Conservation (phyloP, 2,329 filamentous ascomycete species). For the Aspergillus neotritici region DNA sequence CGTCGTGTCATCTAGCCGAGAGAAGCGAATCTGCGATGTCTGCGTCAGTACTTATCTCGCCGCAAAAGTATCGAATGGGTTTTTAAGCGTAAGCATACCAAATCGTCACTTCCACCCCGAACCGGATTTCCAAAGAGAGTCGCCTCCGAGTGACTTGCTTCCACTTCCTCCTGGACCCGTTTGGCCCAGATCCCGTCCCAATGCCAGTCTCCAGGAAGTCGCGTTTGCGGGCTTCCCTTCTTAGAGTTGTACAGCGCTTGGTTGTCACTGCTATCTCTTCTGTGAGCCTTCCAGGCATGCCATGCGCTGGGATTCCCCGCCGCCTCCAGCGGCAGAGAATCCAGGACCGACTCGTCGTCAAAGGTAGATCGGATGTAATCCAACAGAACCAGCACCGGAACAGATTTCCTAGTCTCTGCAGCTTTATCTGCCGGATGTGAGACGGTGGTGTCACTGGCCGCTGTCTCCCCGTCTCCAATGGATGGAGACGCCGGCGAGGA, state of each 20-base stretch:
- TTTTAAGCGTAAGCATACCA: constrained; percentile 46
- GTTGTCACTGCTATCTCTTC: constrained; percentile 35
- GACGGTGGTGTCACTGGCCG: constrained; percentile 2
- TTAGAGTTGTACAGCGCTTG: constrained; percentile 25
- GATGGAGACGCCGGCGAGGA: constrained; percentile 4
- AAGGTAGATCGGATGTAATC: constrained; percentile 79
- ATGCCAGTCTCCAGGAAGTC: constrained; percentile 81
- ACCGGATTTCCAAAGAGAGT: constrained; percentile 66
- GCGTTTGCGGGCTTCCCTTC: constrained; percentile 42
- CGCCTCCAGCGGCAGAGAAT: constrained; percentile 71
- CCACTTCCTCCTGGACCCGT: constrained; percentile 72
- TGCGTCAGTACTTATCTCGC: constrained; percentile 7
- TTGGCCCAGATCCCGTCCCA: constrained; percentile 98
- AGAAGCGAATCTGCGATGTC: constrained; percentile 35
- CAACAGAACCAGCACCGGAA: constrained; percentile 63
- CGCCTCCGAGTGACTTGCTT: constrained; percentile 69
- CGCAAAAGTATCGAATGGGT: background rate
- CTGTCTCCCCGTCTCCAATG: constrained; percentile 4
- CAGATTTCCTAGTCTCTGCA: constrained; percentile 31
- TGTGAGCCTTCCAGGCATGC: constrained; percentile 83
- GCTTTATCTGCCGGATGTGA: constrained; percentile 14
- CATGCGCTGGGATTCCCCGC: constrained; percentile 88
- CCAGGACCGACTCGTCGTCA: constrained; percentile 68
- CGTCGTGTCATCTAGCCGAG: constrained; percentile 30
- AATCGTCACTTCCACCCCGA: constrained; percentile 57